phyloP scores from a whole-genome alignment of 2,329 filamentous ascomycete genomes.

The Cucurbitaria berberidis region DNA sequence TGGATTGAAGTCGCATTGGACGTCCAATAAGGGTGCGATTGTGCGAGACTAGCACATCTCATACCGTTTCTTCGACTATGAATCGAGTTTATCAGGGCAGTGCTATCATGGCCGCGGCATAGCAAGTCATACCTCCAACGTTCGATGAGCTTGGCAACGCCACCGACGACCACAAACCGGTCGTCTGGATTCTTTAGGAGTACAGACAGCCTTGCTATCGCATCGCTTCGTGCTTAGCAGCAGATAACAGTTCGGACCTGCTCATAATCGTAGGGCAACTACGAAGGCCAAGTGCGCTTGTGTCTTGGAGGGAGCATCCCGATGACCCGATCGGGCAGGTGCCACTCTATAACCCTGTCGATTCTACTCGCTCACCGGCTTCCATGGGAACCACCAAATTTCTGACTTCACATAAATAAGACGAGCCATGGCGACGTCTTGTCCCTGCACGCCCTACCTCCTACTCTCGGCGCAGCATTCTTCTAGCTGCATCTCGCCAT shows the following conservation, averaged over 20 bases:
- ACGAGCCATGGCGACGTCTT: neutral
- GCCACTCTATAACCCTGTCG: constrained; percentile 3
- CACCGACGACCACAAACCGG: constrained; percentile 10
- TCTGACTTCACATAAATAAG: constrained; percentile 10
- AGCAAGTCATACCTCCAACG: no score
- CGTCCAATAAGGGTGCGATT: neutral
- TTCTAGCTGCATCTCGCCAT: constrained; percentile 15
- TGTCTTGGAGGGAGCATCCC: constrained; percentile 16
- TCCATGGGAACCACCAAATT: constrained; percentile 3
- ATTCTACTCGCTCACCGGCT: neutral
- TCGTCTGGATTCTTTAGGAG: constrained; percentile 5
- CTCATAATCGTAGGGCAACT: constrained; percentile 21
- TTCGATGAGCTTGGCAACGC: constrained; percentile 11
- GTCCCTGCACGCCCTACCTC: constrained; percentile 9
- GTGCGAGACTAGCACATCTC: no score
- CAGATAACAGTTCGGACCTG: constrained; percentile 29
- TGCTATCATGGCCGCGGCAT: no score
- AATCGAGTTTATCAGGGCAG: no score
- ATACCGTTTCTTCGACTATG: no score
- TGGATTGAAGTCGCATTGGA: no score
- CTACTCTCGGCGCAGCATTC: constrained; percentile 2
- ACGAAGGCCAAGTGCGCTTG: constrained; percentile 25
- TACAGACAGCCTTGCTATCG: neutral
- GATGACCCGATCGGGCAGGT: constrained; percentile 20
- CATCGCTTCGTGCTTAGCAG: constrained; percentile 9